Conservation (phyloP, 805 yeast species). For the Priceomyces medius region DNA sequence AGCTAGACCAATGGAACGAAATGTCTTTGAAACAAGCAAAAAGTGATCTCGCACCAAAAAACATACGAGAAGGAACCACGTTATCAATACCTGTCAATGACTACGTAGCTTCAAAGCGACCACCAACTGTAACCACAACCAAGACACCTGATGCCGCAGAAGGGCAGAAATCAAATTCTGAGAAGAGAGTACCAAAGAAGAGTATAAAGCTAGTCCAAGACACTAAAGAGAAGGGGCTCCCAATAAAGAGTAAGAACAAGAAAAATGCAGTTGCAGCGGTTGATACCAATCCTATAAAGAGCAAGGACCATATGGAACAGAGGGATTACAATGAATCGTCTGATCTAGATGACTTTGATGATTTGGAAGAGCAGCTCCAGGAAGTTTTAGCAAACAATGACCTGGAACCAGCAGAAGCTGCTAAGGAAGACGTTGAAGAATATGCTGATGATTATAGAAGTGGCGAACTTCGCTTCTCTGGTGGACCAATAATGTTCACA, state of each 20-base stretch:
- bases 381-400: conserved; percentile 36
- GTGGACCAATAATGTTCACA: conserved; percentile 11
- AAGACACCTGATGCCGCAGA: neutral
- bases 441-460: conserved; percentile 27
- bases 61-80: conserved; percentile 6
- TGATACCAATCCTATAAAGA: neutral
- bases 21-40: conserved; percentile 8
- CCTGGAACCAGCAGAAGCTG: conserved; percentile 10
- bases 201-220: neutral
- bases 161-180: neutral
- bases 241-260: neutral
- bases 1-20: conserved; percentile 23
- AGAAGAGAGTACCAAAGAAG: neutral
- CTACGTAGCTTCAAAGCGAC: conserved; percentile 5
- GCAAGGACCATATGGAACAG: conserved; percentile 5
- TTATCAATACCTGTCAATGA: conserved; percentile 11
- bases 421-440: conserved; percentile 10
- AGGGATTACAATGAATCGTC: conserved; percentile 5
- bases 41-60: conserved; percentile 6
- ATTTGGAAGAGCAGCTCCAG: conserved; percentile 41
- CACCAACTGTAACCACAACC: neutral
- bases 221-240: neutral
- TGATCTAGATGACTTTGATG: conserved; percentile 38
- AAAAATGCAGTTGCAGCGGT: neutral
- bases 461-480: conserved; percentile 18